These are phyloP conservation scores for Claviceps pazoutovae DNA, from an alignment of 2,329 filamentous ascomycete species.

Conservation along the genomic window DNA sequence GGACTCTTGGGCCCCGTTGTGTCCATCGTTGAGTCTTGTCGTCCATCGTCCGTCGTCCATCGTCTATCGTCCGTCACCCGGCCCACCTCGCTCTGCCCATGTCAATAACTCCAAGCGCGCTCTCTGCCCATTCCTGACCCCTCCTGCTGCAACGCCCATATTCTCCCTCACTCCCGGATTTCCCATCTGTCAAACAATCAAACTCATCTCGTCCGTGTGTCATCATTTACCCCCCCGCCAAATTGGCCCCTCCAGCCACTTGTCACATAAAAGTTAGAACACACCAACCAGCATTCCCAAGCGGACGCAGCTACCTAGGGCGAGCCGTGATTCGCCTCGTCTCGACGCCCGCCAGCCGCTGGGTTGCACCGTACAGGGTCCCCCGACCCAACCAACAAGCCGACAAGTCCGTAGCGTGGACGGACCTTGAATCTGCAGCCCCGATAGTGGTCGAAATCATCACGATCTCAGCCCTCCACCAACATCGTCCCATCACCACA, in stretches of 20 bases:
- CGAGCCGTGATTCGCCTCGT: neutral
- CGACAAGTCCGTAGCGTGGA: neutral
- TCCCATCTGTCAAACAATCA: slow-evolving; percentile 1
- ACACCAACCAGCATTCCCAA: neutral
- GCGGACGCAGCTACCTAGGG: neutral
- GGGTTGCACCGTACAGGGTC: neutral
- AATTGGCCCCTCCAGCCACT: neutral
- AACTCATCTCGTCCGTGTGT: slow-evolving; percentile 1
- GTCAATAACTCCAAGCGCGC: neutral
- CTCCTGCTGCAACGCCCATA: slow-evolving; percentile 1
- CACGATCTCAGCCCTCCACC: neutral
- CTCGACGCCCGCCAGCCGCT: neutral
- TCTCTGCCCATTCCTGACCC: neutral
- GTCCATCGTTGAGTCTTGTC: neutral
- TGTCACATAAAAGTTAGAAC: neutral
- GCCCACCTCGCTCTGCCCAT: slow-evolving; percentile 1
- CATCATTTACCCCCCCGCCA: neutral
- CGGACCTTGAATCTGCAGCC: neutral
- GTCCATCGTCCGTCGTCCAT: neutral
- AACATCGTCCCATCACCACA: neutral
- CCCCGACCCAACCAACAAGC: neutral
- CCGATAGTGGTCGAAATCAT: neutral
- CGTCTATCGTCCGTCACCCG: slow-evolving; percentile 1
- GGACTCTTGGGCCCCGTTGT: neutral
- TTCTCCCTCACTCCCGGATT: neutral